Evolutionary conservation across 208 protist genomes (phyloP), one percentile per base, ranked within the genome.

Genomic region (Angomonas deanei): DNA sequence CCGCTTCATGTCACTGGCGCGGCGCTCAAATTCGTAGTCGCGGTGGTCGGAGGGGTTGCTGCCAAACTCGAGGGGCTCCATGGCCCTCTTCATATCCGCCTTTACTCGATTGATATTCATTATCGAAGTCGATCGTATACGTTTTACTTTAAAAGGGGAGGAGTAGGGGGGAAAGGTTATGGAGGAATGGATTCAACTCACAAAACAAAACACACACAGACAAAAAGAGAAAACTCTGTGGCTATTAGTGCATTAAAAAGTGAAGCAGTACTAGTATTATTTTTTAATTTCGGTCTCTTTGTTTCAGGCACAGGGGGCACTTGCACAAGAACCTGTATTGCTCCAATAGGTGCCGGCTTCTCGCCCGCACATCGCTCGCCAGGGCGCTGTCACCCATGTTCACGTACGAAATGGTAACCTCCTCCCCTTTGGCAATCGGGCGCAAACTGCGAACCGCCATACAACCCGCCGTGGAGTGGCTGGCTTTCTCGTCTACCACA

Each of bases 381-480:
- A 28, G 19, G 47, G 21, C 71, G 58, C 66, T 79, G 17, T 57
- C 55, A 0, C 80, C 76, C 19, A 83, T 47, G 28, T 94, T 82
- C 24, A 94, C 68, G 74, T 94, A 94, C 0, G 87, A 86, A n/a
- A 94, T 78, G 28, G 82, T 90, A 3, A 94, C 73, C 61, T 94
- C 84, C 60, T 56, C 26, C 28, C 26, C 26, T 8, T 56, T 31
- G n/a, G 11, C 21, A 26, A 53, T 26, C 8, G 11, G n/a, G 11
- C 23, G 47, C 6, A 53, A n/a, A 6, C 10, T 24, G 21, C 47
- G 47, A 6, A 53, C n/a, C n/a, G 47, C 47, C 47, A 53, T 53
- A 26, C 47, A 53, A 5, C 47, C 47, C 47, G 47, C 47, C n/a
- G 21, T 53, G 8, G n/a, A 15, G 8, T 17, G n/a, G 10, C 10